Conservation (phyloP, 2,329 filamentous ascomycete genomes). For the Talaromyces sp. region DNA sequence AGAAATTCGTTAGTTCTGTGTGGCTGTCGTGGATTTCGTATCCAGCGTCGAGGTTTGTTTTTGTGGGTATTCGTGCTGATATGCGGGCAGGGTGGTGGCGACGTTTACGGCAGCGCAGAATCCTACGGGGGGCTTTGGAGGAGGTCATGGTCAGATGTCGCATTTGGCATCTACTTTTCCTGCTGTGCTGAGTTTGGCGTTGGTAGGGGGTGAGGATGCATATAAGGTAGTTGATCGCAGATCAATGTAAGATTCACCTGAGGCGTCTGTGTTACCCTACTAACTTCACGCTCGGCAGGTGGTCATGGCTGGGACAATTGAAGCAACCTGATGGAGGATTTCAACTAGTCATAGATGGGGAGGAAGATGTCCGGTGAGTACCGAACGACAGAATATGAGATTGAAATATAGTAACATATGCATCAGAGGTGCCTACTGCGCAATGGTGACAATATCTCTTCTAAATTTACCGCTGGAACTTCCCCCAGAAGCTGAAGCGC, state of each 20-base stretch:
- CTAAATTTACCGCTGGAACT: conserved; percentile 79
- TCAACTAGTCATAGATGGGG: conserved; percentile 76
- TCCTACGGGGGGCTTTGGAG: conserved; percentile 78
- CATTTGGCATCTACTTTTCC: conserved; percentile 91
- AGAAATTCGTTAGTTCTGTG: not conserved
- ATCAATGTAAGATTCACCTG: conserved; percentile 55
- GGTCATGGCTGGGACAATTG: conserved; percentile 81
- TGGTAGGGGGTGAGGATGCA: conserved; percentile 71
- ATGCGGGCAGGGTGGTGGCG: conserved; percentile 54
- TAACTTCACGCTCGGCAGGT: conserved; percentile 45
- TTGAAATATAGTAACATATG: not conserved
- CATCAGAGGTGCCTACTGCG: conserved; percentile 81
- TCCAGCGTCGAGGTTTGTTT: not conserved
- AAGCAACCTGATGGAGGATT: conserved; percentile 92
- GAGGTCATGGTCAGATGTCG: conserved; percentile 84
- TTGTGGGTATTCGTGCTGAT: conserved; percentile 16
- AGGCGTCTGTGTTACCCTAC: not conserved
- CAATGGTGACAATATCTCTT: conserved; percentile 76
- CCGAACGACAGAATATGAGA: not conserved
- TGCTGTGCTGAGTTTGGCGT: conserved; percentile 69
- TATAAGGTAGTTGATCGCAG: conserved; percentile 75
- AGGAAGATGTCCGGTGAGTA: conserved; percentile 82
- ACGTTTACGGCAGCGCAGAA: conserved; percentile 84
- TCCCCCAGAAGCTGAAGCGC: conserved; percentile 66
- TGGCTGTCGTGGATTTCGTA: not conserved